Conservation (phyloP, 331 rosid genomes). For the Saraca asoca region DNA sequence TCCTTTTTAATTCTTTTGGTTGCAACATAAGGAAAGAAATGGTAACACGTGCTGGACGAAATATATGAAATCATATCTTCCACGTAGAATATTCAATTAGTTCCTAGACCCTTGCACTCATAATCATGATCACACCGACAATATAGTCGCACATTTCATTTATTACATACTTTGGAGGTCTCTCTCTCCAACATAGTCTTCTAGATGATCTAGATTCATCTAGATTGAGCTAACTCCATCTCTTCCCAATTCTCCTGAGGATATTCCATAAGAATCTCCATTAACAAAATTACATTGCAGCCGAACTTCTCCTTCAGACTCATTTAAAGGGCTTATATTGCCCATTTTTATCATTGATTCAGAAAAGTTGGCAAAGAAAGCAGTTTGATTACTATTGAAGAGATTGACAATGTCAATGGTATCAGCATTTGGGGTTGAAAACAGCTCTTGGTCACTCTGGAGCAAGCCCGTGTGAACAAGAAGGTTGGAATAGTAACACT, state of each 20-base stretch:
- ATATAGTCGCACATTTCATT: background rate
- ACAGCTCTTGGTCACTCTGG: constrained; percentile 43
- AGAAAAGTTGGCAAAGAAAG: constrained; percentile 28
- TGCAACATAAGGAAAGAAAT: no score
- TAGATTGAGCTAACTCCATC: constrained; percentile 26
- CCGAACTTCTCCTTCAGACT: constrained; percentile 39
- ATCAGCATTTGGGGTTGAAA: constrained; percentile 40
- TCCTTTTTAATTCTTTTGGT: no score
- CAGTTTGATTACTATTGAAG: constrained; percentile 2
- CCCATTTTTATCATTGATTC: constrained; percentile 45
- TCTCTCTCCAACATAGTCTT: background rate
- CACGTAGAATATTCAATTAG: background rate
- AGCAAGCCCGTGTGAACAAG: constrained; percentile 28
- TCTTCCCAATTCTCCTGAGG: constrained; percentile 10
- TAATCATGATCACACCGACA: no score
- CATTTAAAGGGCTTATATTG: constrained; percentile 40
- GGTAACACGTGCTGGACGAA: no score
- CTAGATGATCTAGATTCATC: background rate
- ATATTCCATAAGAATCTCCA: constrained; percentile 12
- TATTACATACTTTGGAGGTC: background rate
- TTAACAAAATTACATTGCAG: constrained; percentile 42
- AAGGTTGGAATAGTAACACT: constrained; percentile 37
- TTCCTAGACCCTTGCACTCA: background rate
- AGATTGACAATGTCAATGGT: constrained; percentile 34
- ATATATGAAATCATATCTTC: no score